Conservation (phyloP, 2,329 filamentous ascomycete species). For the Sclerotinia glacialis region DNA sequence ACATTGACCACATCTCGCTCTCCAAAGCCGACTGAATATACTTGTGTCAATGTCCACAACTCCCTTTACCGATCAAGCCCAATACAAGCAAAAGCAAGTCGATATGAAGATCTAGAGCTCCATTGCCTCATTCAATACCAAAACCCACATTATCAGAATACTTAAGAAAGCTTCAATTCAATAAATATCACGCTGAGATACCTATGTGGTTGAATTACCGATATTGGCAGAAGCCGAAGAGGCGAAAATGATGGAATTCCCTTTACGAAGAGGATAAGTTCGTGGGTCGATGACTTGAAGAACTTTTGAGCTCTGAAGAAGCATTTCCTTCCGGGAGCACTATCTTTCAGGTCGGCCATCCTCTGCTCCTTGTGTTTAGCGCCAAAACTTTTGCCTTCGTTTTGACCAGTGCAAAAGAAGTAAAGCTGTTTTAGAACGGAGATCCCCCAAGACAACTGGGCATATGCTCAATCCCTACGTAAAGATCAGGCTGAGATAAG, state of each 20-base stretch:
- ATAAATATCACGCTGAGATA: background rate
- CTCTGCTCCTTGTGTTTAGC: background rate
- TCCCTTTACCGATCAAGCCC: background rate
- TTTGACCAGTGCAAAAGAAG: background rate
- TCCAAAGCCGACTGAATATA: background rate
- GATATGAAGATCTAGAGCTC: background rate
- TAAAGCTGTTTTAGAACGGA: no score
- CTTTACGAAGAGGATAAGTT: background rate
- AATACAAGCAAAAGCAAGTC: background rate
- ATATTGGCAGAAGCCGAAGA: background rate
- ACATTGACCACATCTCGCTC: slow-evolving; percentile 3
- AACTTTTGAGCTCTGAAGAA: background rate
- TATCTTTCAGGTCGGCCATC: background rate
- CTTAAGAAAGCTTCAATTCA: background rate
- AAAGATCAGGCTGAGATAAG: background rate
- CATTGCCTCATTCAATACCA: background rate
- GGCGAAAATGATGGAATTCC: background rate
- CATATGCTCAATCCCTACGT: background rate
- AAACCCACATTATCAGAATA: background rate
- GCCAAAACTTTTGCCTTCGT: background rate
- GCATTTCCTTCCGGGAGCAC: background rate
- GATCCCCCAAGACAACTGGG: background rate
- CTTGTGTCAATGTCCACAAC: background rate
- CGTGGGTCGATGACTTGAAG: background rate
- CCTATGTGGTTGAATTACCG: background rate